phyloP scores from a whole-genome alignment of 805 yeast species.

The Starmera amethionina region DNA sequence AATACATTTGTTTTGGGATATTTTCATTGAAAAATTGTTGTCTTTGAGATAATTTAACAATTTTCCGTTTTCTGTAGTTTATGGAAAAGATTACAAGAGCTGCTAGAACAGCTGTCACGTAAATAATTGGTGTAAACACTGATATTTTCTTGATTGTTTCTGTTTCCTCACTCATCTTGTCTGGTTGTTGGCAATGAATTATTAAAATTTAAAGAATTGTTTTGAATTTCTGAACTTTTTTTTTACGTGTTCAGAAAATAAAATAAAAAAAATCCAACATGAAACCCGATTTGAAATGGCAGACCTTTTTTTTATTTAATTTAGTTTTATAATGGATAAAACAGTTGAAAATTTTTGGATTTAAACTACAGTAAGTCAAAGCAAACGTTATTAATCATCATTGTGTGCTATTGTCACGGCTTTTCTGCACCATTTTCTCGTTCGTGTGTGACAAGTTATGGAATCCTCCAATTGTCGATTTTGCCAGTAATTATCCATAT shows the following conservation, averaged over 20 bases:
- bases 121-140: conserved; percentile 64
- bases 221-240: no score
- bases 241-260: no score
- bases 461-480: conserved; percentile 32
- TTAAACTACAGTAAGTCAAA: no score
- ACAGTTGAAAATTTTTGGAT: no score
- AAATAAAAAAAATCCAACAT: no score
- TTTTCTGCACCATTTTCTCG: conserved; percentile 40
- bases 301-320: no score
- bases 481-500: conserved; percentile 43
- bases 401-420: conserved; percentile 29
- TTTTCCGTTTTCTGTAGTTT: conserved; percentile 48
- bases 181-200: no score
- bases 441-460: conserved; percentile 38
- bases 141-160: conserved; percentile 26
- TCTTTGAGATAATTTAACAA: conserved; percentile 42
- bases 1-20: conserved; percentile 53
- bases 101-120: conserved; percentile 57
- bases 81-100: conserved; percentile 63
- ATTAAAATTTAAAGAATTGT: no score
- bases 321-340: no score
- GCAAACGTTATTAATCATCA: no score
- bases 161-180: conserved; percentile 1
- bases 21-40: conserved; percentile 70
- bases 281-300: no score